phyloP scores from a whole-genome alignment of 2,329 filamentous ascomycete species.

The Aspergillus latus region DNA sequence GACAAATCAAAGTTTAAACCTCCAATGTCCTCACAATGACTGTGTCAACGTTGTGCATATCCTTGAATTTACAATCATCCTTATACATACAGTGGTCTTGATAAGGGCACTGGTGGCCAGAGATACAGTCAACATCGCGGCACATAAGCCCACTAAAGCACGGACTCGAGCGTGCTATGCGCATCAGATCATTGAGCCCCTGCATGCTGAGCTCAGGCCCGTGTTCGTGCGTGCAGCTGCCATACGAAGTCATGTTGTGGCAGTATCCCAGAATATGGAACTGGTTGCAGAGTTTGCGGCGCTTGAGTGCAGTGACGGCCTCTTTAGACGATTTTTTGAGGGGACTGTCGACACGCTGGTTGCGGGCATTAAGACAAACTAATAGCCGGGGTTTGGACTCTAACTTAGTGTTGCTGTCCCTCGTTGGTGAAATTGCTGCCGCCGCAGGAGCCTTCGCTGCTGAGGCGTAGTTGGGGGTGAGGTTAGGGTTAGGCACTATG shows the following conservation, averaged over 20 bases:
- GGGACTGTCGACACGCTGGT: constrained; percentile 27
- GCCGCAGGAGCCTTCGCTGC: background rate
- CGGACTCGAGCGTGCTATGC: constrained; percentile 30
- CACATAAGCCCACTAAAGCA: constrained; percentile 32
- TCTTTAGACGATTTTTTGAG: constrained; percentile 20
- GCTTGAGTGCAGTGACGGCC: constrained; percentile 27
- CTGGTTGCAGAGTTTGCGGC: constrained; percentile 35
- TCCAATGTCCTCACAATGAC: background rate
- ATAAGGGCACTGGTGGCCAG: constrained; percentile 29
- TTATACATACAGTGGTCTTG: constrained; percentile 12
- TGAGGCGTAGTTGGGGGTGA: constrained; percentile 18
- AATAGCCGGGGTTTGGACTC: background rate
- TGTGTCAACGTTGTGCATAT: constrained; percentile 25
- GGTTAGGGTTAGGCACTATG: too few relatives aligned
- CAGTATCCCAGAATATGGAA: constrained; percentile 33
- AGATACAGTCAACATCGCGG: constrained; percentile 27
- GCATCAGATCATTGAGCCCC: constrained; percentile 30
- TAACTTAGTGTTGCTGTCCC: background rate
- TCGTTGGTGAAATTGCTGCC: background rate
- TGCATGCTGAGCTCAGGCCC: constrained; percentile 17
- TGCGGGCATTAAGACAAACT: constrained; percentile 8
- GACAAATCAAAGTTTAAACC: background rate
- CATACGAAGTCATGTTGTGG: constrained; percentile 4
- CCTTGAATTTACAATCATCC: constrained; percentile 24
- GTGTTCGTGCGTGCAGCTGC: constrained; percentile 31